phyloP scores from a whole-genome alignment of 1,284 basidiomycete genomes.

The Schizophyllum amplum region DNA sequence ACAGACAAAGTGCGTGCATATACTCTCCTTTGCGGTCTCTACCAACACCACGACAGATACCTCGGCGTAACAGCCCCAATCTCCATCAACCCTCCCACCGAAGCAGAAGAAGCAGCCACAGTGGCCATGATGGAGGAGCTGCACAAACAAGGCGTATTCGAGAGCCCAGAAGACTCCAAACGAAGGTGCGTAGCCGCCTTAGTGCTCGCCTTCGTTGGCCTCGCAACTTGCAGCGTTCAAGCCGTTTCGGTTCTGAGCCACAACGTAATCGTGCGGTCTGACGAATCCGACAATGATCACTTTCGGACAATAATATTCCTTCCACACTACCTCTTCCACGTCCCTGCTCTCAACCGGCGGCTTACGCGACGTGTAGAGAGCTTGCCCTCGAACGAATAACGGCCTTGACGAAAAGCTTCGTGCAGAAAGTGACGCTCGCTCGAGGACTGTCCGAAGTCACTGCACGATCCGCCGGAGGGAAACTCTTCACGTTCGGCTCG shows the following conservation, averaged over 20 bases:
- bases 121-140: conserved; percentile 85
- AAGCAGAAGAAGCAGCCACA: conserved; percentile 75
- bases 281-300: not conserved
- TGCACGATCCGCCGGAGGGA: conserved; percentile 85
- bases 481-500: conserved; percentile 98
- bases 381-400: conserved; percentile 87
- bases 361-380: conserved; percentile 52
- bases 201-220: conserved; percentile 8
- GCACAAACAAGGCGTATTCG: conserved; percentile 79
- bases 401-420: conserved; percentile 90
- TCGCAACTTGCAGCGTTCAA: not conserved
- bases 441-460: conserved; percentile 83
- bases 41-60: conserved; percentile 32
- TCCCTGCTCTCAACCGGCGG: not conserved
- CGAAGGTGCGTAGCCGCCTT: conserved; percentile 60
- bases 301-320: not conserved
- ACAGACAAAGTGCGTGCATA: not conserved
- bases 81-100: conserved; percentile 64
- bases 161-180: conserved; percentile 83
- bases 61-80: conserved; percentile 89
- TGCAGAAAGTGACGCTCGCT: conserved; percentile 73
- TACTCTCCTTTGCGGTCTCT: not conserved
- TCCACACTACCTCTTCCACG: not conserved
- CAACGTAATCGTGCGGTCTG: not conserved
- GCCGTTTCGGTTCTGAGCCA: not conserved